Base-by-base conservation (phyloP, 441 rosid genomes). In the Populus tomentosa region DNA sequence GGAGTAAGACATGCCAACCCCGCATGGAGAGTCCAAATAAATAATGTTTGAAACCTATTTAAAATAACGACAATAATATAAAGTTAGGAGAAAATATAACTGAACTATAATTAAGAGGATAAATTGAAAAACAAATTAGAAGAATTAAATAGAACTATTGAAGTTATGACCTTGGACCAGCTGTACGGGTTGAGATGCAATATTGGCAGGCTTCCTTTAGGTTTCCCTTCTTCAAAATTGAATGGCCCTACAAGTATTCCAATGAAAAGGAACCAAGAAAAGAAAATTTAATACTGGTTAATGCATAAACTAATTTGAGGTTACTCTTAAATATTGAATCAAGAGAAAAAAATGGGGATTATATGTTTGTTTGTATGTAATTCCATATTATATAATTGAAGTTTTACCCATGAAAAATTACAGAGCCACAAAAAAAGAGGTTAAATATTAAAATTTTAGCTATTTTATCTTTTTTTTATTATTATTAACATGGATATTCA, bases 11-110 rank as follows among this genome's bases (percentile, higher is more conserved):
- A 87, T 73, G 23, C 94, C 92, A 21, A 83, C 92, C 20, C 91
- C 94, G 6, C 83, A 78, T 1, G 94, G 94, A 11, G 94, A 86
- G 72, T 90, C 94, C 85, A 90, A 78, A 77, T 89, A 90, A 23
- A 90, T 82, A 1, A 89, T 80, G 83, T 70, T 90, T 20, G 94
- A 89, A 62, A 85, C 94, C 94, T 90, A 78, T 1, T 67, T n/a
- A 77, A 67, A 28, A 50, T 42, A 11, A 65, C 30, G 28, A 75
- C 23, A 38, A 46, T 28, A 42, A 64, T 56, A 20, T 32, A 30
- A 40, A 13, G 16, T 36, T 46, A 14, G 1, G 6, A 46, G 56
- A 46, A 1, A 46, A 14, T 14, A 50, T 50, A 5, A 50, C 4
- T 14, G 56, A 14, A 50, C 56, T 50, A 50, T 1, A 46, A 14